Evolutionary conservation across 2,329 filamentous ascomycete genomes (phyloP).

Genomic region (Xylariaceae sp.): DNA sequence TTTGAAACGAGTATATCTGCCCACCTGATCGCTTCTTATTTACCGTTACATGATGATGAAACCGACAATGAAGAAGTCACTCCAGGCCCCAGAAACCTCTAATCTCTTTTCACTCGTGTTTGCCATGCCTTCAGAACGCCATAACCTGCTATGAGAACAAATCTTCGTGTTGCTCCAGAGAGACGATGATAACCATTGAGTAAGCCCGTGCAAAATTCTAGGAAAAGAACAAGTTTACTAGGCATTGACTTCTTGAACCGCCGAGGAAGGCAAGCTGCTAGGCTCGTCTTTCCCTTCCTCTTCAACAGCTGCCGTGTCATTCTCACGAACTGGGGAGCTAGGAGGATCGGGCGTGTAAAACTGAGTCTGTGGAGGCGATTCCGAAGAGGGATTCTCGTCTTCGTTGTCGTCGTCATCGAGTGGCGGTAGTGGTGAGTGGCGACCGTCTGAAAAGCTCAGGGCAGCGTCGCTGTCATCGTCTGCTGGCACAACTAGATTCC

Average conservation of each 20-base stretch:
- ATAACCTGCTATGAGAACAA: slow-evolving; percentile 10
- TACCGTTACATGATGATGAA: slow-evolving; percentile 13
- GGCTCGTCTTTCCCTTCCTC: slow-evolving; percentile 19
- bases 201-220: not conserved
- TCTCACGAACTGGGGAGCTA: slow-evolving; percentile 28
- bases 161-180: slow-evolving; percentile 6
- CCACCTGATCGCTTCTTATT: slow-evolving; percentile 3
- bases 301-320: slow-evolving; percentile 16
- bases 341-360: slow-evolving; percentile 42
- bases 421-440: slow-evolving; percentile 50
- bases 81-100: slow-evolving; percentile 3
- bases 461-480: slow-evolving; percentile 58
- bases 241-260: slow-evolving; percentile 33
- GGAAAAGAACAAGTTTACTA: slow-evolving; percentile 18
- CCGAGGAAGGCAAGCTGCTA: slow-evolving; percentile 30
- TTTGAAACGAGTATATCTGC: not conserved
- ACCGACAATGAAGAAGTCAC: slow-evolving; percentile 3
- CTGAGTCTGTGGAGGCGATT: slow-evolving; percentile 29
- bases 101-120: slow-evolving; percentile 14
- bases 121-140: slow-evolving; percentile 15
- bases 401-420: slow-evolving; percentile 36
- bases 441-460: slow-evolving; percentile 55
- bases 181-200: slow-evolving; percentile 6
- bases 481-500: slow-evolving; percentile 44
- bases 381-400: slow-evolving; percentile 18